These are phyloP conservation scores for Verbascum thapsus DNA, from an alignment of 257 asterid genomes.

Conservation along the genomic window DNA sequence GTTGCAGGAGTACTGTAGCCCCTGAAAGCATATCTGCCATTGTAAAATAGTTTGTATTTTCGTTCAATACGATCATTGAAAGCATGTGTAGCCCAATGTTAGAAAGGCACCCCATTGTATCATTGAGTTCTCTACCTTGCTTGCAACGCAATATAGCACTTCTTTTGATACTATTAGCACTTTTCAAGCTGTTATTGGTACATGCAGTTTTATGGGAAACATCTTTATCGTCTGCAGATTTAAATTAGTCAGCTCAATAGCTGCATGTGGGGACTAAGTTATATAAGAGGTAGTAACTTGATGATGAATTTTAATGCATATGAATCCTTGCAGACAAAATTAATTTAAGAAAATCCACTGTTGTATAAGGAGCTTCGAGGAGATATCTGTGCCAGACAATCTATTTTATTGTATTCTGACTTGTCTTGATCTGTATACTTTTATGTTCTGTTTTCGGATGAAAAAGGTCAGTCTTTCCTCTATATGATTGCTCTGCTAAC, in stretches of 20 bases:
- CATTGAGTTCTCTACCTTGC: background rate
- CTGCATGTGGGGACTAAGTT: background rate
- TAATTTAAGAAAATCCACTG: background rate
- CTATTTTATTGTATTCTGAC: background rate
- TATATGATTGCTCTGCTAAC: constrained; percentile 6
- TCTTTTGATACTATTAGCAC: constrained; percentile 10
- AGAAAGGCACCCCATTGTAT: background rate
- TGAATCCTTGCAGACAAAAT: background rate
- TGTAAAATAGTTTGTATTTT: background rate
- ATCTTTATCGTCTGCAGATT: background rate
- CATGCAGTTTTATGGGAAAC: background rate
- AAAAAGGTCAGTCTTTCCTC: background rate
- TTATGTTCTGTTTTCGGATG: constrained; percentile 5
- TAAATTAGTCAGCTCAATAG: background rate
- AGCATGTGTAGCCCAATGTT: background rate
- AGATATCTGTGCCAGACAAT: background rate
- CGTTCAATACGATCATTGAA: background rate
- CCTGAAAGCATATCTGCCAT: constrained; percentile 3
- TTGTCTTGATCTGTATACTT: constrained; percentile 9
- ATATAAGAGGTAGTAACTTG: background rate
- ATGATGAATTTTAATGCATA: background rate
- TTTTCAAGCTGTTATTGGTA: background rate
- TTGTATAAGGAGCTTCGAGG: background rate
- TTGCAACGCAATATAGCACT: background rate
- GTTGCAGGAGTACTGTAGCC: constrained; percentile 2